Evolutionary conservation across 495 filamentous ascomycete species (phyloP).

Genomic region (Talaromyces adpressus): DNA sequence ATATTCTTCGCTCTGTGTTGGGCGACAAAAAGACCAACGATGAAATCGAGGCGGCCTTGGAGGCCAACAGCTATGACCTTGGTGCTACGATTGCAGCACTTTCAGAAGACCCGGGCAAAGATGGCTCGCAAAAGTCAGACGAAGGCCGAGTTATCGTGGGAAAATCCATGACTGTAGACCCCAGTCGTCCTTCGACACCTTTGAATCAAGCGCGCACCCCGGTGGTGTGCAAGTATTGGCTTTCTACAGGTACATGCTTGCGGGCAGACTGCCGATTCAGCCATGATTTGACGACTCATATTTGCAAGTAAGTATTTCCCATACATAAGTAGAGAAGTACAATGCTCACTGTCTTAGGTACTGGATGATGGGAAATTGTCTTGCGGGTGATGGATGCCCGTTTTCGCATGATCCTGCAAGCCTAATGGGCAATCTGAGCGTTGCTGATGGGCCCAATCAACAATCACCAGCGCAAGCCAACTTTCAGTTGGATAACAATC

Average conservation of each 20-base stretch:
- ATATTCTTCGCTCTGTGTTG: conserved; percentile 93
- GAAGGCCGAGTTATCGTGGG: conserved; percentile 66
- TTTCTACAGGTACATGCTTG: conserved; percentile 86
- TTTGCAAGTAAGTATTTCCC: conserved; percentile 78
- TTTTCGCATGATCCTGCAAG: conserved; percentile 95
- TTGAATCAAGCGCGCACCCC: conserved; percentile 64
- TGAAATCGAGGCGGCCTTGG: conserved; percentile 84
- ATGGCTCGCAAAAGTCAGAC: conserved; percentile 23
- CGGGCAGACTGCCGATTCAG: conserved; percentile 95
- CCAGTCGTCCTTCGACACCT: conserved; percentile 65
- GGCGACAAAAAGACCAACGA: conserved; percentile 85
- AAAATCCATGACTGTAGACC: conserved; percentile 77
- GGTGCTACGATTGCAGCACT: conserved; percentile 81
- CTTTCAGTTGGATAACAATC: conserved; percentile 69
- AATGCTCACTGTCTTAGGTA: conserved; percentile 49
- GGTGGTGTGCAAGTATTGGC: conserved; percentile 92
- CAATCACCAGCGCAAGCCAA: conserved; percentile 41
- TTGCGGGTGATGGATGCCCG: conserved; percentile 89
- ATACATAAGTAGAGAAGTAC: neutral
- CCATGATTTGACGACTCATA: conserved; percentile 88
- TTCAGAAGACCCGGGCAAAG: conserved; percentile 53
- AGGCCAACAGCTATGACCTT: conserved; percentile 86
- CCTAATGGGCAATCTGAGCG: conserved; percentile 59
- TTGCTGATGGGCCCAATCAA: conserved; percentile 48
- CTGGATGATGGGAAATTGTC: conserved; percentile 93